These are phyloP conservation scores for Barbatosphaeria neglecta DNA, from an alignment of 495 filamentous ascomycete species.

Conservation along the genomic window DNA sequence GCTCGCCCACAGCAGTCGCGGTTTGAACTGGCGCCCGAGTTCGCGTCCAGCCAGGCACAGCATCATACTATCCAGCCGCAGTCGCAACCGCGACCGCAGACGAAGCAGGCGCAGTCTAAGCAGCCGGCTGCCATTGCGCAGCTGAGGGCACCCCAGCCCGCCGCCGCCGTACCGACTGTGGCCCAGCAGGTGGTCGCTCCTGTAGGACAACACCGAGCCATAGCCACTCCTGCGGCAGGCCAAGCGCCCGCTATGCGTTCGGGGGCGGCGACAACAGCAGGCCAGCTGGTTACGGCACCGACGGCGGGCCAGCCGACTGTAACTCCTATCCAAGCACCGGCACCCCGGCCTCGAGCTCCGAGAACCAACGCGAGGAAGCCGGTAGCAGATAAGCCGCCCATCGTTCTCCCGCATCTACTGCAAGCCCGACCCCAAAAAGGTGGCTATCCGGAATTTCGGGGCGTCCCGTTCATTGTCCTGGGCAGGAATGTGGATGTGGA, in stretches of 20 bases:
- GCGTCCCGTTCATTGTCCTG: not conserved
- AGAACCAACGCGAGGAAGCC: not conserved
- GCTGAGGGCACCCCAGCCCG: too few species aligned
- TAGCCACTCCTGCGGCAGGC: too few species aligned
- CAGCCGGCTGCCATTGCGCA: too few species aligned
- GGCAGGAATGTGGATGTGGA: not conserved
- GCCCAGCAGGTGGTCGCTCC: not conserved
- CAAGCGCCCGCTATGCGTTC: too few species aligned
- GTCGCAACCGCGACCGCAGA: not conserved
- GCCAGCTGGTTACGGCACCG: not conserved
- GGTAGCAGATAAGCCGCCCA: not conserved
- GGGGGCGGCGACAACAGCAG: not conserved
- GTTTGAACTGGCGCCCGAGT: not conserved
- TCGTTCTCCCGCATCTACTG: not conserved
- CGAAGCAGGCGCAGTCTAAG: not conserved
- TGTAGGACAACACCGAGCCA: not conserved
- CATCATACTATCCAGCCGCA: not conserved
- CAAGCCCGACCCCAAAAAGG: not conserved
- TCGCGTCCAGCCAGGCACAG: not conserved
- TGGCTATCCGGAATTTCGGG: not conserved
- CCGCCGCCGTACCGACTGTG: not conserved
- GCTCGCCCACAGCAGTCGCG: not conserved
- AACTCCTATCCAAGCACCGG: not conserved
- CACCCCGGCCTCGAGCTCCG: not conserved
- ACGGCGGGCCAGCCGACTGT: not conserved